Conservation (phyloP, 2,329 filamentous ascomycete genomes). For the Mycogone perniciosa region DNA sequence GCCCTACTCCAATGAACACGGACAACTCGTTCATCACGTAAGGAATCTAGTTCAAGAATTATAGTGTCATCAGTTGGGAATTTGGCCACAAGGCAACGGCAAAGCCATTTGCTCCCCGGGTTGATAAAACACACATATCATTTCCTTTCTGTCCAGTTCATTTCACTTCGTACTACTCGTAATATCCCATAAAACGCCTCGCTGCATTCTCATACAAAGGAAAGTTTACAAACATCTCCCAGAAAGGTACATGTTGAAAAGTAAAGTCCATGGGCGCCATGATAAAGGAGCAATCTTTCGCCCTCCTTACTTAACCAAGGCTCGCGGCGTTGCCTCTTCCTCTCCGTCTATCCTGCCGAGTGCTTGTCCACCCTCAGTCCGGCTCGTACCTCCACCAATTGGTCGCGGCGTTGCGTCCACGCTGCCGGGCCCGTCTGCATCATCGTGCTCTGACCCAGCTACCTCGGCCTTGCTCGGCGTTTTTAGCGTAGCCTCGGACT, state of each 20-base stretch:
- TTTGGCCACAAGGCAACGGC: no score
- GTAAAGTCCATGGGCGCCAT: neutral
- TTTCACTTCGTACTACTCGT: constrained; percentile 2
- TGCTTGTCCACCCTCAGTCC: constrained; percentile 1
- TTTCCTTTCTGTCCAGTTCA: neutral
- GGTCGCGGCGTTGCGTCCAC: constrained; percentile 42
- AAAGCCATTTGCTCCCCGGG: neutral
- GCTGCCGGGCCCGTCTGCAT: constrained; percentile 16
- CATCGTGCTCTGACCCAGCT: neutral
- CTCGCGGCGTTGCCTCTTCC: constrained; percentile 37
- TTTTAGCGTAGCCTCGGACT: constrained; percentile 16
- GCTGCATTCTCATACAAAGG: constrained; percentile 13
- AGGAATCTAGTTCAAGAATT: no score
- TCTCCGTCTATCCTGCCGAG: constrained; percentile 13
- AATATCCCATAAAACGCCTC: constrained; percentile 13
- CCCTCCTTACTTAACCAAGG: constrained; percentile 20
- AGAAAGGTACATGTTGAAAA: constrained; percentile 8
- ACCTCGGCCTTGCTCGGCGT: constrained; percentile 17
- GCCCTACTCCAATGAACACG: no score
- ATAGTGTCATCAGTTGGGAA: no score
- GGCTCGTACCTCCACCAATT: constrained; percentile 13
- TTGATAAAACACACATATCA: neutral
- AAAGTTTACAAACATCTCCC: constrained; percentile 1
- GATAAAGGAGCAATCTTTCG: constrained; percentile 1
- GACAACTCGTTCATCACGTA: no score